Evolutionary conservation across 441 rosid genomes (phyloP).

Genomic region (Lagerstroemia fauriei): DNA sequence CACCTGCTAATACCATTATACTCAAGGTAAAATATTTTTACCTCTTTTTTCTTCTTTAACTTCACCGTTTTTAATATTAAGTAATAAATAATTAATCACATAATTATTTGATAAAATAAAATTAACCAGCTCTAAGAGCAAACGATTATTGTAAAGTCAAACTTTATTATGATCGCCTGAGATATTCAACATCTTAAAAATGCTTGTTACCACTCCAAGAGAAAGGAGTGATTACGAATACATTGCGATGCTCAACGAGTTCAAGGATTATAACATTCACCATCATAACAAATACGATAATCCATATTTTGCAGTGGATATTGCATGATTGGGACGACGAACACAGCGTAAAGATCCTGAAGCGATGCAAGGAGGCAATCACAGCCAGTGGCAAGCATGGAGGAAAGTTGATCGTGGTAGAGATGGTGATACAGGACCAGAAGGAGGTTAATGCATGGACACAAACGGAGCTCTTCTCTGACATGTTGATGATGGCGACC

Average conservation of each 20-base stretch:
- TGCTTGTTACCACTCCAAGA: too few species aligned
- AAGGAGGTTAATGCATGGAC: constrained; percentile 1
- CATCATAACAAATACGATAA: background rate
- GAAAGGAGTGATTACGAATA: too few species aligned
- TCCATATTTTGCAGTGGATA: constrained; percentile 26
- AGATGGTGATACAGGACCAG: constrained; percentile 39
- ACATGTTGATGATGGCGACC: constrained; percentile 8
- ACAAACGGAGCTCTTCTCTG: background rate
- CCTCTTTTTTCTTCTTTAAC: too few species aligned
- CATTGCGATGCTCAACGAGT: too few species aligned
- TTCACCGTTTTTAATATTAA: too few species aligned
- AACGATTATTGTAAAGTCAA: too few species aligned
- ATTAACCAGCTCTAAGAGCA: too few species aligned
- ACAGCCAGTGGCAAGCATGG: constrained; percentile 6
- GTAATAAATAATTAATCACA: too few species aligned
- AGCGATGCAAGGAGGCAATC: constrained; percentile 44
- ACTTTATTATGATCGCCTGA: too few species aligned
- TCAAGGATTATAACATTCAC: too few species aligned
- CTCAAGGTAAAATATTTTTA: constrained; percentile 33
- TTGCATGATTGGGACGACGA: constrained; percentile 44
- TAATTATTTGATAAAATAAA: too few species aligned
- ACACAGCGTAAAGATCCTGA: constrained; percentile 41
- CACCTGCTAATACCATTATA: constrained; percentile 39
- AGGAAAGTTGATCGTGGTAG: constrained; percentile 44
- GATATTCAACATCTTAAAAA: too few species aligned